Evolutionary conservation across 768 basidiomycete species (phyloP).

Genomic region (Lactarius indigo): DNA sequence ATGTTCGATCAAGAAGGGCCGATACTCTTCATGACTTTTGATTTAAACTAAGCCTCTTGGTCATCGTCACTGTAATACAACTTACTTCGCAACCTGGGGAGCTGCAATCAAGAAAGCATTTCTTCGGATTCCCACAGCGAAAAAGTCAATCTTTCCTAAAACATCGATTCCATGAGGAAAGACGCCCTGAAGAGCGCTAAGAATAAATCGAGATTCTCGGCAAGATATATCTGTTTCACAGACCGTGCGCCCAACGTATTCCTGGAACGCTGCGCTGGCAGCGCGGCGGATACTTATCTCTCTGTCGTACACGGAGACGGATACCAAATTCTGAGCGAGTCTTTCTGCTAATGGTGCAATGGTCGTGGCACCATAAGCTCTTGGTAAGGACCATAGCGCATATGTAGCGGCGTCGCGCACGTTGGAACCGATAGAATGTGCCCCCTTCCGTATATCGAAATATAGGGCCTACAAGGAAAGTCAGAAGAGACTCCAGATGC

Average conservation of each 20-base stretch:
- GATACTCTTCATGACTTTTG: constrained; percentile 74
- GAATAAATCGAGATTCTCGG: constrained; percentile 5
- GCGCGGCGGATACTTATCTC: constrained; percentile 94
- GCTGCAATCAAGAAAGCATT: constrained; percentile 85
- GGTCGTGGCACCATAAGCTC: constrained; percentile 59
- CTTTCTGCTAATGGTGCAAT: constrained; percentile 58
- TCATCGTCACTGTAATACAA: constrained; percentile 24
- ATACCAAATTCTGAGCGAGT: constrained; percentile 70
- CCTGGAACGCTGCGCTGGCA: constrained; percentile 96
- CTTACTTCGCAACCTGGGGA: constrained; percentile 82
- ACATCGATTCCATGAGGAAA: constrained; percentile 96
- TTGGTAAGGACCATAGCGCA: constrained; percentile 90
- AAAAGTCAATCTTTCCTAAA: constrained; percentile 89
- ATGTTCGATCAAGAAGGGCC: constrained; percentile 64
- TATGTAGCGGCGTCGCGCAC: constrained; percentile 95
- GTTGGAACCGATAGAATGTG: constrained; percentile 90
- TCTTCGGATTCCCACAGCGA: constrained; percentile 80
- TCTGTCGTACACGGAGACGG: constrained; percentile 83
- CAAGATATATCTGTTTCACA: constrained; percentile 29
- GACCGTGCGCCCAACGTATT: constrained; percentile 92
- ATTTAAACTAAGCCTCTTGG: constrained; percentile 2
- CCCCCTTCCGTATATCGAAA: constrained; percentile 88
- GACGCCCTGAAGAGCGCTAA: constrained; percentile 53
- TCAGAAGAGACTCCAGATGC: constrained; percentile 14
- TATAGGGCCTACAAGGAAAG: constrained; percentile 63